Conservation (phyloP, 2,329 filamentous ascomycete genomes). For the Fusarium sp. region DNA sequence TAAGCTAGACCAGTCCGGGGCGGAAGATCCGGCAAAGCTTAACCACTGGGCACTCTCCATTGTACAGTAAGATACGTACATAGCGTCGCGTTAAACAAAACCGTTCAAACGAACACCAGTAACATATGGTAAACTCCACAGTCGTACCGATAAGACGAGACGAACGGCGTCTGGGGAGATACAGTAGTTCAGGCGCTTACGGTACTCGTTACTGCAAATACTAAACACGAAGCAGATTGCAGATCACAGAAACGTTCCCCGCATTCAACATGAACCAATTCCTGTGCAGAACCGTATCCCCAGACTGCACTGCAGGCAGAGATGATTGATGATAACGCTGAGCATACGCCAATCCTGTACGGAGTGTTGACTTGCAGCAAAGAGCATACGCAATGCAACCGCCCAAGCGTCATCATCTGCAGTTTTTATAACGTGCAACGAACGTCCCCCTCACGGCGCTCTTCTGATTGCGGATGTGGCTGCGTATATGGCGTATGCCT, state of each 20-base stretch:
- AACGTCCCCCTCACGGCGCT: constrained; percentile 4
- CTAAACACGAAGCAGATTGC: neutral
- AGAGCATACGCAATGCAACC: constrained; percentile 23
- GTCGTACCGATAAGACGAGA: constrained; percentile 23
- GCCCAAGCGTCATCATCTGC: constrained; percentile 29
- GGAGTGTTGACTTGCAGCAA: constrained; percentile 26
- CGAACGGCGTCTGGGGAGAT: constrained; percentile 23
- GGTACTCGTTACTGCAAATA: constrained; percentile 3
- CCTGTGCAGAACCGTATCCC: constrained; percentile 14
- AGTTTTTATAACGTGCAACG: neutral
- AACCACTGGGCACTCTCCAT: neutral
- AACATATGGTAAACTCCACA: neutral
- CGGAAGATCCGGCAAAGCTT: constrained; percentile 43
- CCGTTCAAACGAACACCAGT: neutral
- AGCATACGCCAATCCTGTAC: constrained; percentile 13
- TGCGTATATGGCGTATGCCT: constrained; percentile 25
- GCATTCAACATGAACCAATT: constrained; percentile 31
- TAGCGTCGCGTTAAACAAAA: neutral
- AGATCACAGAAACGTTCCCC: constrained; percentile 28
- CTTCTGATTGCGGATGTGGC: constrained; percentile 28
- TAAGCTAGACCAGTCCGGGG: constrained; percentile 29
- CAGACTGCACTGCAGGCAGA: constrained; percentile 10
- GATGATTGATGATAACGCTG: constrained; percentile 8
- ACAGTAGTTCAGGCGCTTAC: neutral
- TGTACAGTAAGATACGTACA: neutral